A percentile compares a stretch with the other conserved stretches of the same genome.
These are phyloP conservation scores for Carpinus fangiana DNA, from an alignment of 306 rosid species.

Conservation along the genomic window DNA sequence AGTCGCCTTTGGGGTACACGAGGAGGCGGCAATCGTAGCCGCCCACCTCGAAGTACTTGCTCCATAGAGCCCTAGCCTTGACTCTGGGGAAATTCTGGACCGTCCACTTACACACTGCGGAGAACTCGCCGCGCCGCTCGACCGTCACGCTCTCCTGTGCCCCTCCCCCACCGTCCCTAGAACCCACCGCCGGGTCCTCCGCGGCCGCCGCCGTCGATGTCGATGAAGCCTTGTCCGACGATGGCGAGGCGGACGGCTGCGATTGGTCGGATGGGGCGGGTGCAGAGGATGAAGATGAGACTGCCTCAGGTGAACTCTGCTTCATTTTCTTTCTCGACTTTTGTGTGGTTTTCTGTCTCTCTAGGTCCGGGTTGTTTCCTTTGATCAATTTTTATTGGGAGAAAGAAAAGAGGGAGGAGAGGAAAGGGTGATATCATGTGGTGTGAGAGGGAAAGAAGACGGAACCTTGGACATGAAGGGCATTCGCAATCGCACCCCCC, in stretches of 20 bases:
- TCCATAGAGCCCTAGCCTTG: slow-evolving; percentile 98
- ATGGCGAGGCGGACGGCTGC: slow-evolving; percentile 51
- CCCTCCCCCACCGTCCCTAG: slow-evolving; percentile 48
- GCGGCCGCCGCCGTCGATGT: slow-evolving; percentile 59
- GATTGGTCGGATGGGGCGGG: slow-evolving; percentile 55
- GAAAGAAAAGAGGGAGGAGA: slow-evolving; percentile 17
- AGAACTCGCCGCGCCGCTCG: slow-evolving; percentile 81
- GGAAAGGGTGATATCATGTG: slow-evolving; percentile 27
- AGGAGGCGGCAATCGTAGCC: slow-evolving; percentile 95
- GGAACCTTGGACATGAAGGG: slow-evolving; percentile 46
- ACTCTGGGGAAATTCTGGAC: slow-evolving; percentile 81
- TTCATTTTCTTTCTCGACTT: slow-evolving; percentile 52
- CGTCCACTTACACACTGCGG: slow-evolving; percentile 95
- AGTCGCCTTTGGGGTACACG: slow-evolving; percentile 94
- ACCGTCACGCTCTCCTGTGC: slow-evolving; percentile 78
- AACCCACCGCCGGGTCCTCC: slow-evolving; percentile 67
- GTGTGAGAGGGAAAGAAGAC: slow-evolving; percentile 36
- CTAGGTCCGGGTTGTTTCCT: slow-evolving; percentile 3
- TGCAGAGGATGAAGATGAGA: slow-evolving; percentile 60
- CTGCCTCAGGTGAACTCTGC: slow-evolving; percentile 79
- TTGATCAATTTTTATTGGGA: slow-evolving; percentile 8
- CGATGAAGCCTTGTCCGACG: slow-evolving; percentile 38
- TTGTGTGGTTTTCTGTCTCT: slow-evolving; percentile 20
- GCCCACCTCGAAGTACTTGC: slow-evolving; percentile 99
- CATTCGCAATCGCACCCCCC: slow-evolving; percentile 38